Conservation (phyloP, 768 basidiomycete genomes). For the Lentinula raphanica region DNA sequence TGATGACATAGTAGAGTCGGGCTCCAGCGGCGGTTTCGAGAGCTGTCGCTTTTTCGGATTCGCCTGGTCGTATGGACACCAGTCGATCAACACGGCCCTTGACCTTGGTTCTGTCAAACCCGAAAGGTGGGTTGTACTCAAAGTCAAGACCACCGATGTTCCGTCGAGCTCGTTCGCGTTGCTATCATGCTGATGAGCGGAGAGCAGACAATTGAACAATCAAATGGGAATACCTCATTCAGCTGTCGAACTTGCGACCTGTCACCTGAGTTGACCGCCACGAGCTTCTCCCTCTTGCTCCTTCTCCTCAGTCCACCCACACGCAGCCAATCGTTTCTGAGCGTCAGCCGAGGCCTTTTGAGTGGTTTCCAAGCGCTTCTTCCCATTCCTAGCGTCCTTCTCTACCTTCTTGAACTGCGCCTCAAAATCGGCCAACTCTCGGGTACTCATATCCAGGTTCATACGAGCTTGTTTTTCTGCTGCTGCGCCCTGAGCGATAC, state of each 20-base stretch:
- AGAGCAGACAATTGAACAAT: not conserved
- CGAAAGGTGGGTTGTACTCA: constrained; percentile 72
- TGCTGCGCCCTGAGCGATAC: constrained; percentile 68
- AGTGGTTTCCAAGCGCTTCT: constrained; percentile 60
- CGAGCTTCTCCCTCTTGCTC: constrained; percentile 54
- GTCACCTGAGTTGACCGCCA: constrained; percentile 47
- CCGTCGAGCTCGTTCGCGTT: constrained; percentile 62
- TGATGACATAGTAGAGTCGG: constrained; percentile 89
- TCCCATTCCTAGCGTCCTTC: constrained; percentile 74
- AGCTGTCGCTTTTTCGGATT: constrained; percentile 81
- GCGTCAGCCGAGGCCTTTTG: constrained; percentile 54
- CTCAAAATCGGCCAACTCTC: constrained; percentile 75
- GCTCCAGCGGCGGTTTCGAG: constrained; percentile 90
- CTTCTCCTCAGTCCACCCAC: constrained; percentile 74
- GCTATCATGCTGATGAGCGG: constrained; percentile 33
- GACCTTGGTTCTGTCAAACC: constrained; percentile 81
- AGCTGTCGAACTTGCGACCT: constrained; percentile 49
- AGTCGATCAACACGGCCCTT: constrained; percentile 90
- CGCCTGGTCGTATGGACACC: constrained; percentile 63
- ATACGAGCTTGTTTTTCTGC: constrained; percentile 81
- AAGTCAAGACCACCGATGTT: constrained; percentile 74
- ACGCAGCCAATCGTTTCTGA: constrained; percentile 44
- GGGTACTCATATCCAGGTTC: constrained; percentile 70
- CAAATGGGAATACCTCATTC: constrained; percentile 48
- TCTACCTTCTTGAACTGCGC: constrained; percentile 78